phyloP scores from a whole-genome alignment of 1,284 basidiomycete species.

The Entoloma clypeatum region DNA sequence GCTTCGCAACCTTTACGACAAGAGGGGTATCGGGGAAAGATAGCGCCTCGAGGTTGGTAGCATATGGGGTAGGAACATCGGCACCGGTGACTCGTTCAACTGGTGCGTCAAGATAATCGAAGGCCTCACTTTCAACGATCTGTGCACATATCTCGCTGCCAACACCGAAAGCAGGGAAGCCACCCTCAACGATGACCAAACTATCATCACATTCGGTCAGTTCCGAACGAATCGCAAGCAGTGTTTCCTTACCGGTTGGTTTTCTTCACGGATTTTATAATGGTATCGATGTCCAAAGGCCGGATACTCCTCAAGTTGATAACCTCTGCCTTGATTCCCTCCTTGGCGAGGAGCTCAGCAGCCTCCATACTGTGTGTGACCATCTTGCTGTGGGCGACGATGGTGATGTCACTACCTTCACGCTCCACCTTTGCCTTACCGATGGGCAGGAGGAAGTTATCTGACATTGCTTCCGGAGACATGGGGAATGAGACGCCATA shows the following conservation, averaged over 20 bases:
- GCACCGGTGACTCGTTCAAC: slow-evolving; percentile 98
- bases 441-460: slow-evolving; percentile 93
- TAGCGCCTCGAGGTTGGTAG: slow-evolving; percentile 81
- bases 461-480: slow-evolving; percentile 91
- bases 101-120: slow-evolving; percentile 96
- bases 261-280: slow-evolving; percentile 96
- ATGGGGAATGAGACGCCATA: slow-evolving; percentile 98
- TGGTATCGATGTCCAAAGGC: slow-evolving; percentile 96
- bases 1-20: slow-evolving; percentile 89
- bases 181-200: slow-evolving; percentile 92
- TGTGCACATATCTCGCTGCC: slow-evolving; percentile 98
- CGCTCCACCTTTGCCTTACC: slow-evolving; percentile 98
- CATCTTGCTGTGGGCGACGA: slow-evolving; percentile 98
- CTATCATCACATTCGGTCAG: slow-evolving; percentile 8
- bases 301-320: slow-evolving; percentile 96
- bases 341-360: slow-evolving; percentile 89
- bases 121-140: slow-evolving; percentile 93
- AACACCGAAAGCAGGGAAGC: slow-evolving; percentile 98
- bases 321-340: slow-evolving; percentile 97
- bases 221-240: not conserved
- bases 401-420: slow-evolving; percentile 88
- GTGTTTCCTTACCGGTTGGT: slow-evolving; percentile 72
- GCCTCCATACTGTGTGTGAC: slow-evolving; percentile 91
- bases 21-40: slow-evolving; percentile 89
- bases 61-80: slow-evolving; percentile 96